These are phyloP conservation scores for Flagelloscypha sp. DNA, from an alignment of 768 basidiomycete species.

Conservation along the genomic window DNA sequence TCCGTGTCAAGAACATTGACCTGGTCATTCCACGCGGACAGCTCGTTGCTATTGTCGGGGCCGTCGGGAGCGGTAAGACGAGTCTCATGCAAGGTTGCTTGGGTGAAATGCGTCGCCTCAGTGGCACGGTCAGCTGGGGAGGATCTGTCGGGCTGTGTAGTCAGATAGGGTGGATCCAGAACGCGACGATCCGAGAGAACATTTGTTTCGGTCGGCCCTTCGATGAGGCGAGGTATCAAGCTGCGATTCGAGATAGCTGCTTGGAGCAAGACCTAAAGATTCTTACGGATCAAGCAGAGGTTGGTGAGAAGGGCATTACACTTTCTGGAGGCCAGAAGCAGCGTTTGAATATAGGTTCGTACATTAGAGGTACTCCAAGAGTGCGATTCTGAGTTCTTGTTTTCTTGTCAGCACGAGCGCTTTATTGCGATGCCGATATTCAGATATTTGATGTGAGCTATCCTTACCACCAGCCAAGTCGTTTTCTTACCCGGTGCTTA, in stretches of 20 bases:
- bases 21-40: constrained; percentile 67
- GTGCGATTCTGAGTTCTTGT: no score
- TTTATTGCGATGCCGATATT: constrained; percentile 82
- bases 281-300: constrained; percentile 74
- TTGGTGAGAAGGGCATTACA: constrained; percentile 53
- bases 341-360: constrained; percentile 76
- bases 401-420: no score
- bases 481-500: constrained; percentile 13
- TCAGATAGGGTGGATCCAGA: constrained; percentile 90
- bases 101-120: constrained; percentile 73
- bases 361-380: no score
- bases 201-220: constrained; percentile 81
- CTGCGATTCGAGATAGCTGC: constrained; percentile 68
- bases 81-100: constrained; percentile 67
- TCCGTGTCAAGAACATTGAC: constrained; percentile 57
- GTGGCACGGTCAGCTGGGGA: constrained; percentile 63
- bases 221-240: constrained; percentile 77
- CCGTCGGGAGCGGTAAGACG: constrained; percentile 67
- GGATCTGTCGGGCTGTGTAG: constrained; percentile 76
- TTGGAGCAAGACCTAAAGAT: constrained; percentile 74
- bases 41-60: constrained; percentile 78
- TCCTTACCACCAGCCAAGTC: not conserved
- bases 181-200: constrained; percentile 83
- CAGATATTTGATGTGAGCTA: constrained; percentile 68
- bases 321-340: constrained; percentile 64